Conservation (phyloP, 139 green algal species). For the Diplosphaera chodatii region DNA sequence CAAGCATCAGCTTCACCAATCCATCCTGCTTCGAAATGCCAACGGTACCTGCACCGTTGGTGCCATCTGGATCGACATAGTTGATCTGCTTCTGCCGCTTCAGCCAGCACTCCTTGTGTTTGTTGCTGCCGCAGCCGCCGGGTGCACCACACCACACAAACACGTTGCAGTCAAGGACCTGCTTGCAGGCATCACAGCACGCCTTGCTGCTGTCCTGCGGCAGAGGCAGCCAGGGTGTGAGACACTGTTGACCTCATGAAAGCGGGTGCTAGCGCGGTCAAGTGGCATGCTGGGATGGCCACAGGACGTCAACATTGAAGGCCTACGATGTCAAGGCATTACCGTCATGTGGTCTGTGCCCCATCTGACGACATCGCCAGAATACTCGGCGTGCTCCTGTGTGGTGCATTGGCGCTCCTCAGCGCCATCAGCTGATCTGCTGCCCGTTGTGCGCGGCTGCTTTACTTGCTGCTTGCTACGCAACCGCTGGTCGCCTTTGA, state of each 20-base stretch:
- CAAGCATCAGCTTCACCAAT: no score
- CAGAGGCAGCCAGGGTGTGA: neutral
- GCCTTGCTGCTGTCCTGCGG: neutral
- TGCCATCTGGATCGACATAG: neutral
- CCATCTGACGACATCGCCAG: neutral
- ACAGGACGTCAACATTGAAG: no score
- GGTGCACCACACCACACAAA: constrained; percentile 38
- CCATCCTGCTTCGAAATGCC: neutral
- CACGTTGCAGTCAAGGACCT: constrained; percentile 32
- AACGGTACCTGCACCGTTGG: neutral
- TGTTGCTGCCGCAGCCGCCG: constrained; percentile 20
- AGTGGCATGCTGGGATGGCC: no score
- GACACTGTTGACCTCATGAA: no score
- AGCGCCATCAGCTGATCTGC: no score
- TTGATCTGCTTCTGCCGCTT: constrained; percentile 24
- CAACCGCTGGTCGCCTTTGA: neutral
- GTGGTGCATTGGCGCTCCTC: neutral
- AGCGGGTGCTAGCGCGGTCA: no score
- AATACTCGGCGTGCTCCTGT: neutral
- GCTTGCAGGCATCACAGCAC: neutral
- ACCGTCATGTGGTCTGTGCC: neutral
- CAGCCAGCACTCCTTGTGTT: constrained; percentile 44
- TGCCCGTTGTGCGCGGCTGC: neutral
- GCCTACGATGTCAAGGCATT: no score
- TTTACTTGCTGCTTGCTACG: neutral